phyloP scores from a whole-genome alignment of 257 asterid species.

The Thymus quinquecostatus region DNA sequence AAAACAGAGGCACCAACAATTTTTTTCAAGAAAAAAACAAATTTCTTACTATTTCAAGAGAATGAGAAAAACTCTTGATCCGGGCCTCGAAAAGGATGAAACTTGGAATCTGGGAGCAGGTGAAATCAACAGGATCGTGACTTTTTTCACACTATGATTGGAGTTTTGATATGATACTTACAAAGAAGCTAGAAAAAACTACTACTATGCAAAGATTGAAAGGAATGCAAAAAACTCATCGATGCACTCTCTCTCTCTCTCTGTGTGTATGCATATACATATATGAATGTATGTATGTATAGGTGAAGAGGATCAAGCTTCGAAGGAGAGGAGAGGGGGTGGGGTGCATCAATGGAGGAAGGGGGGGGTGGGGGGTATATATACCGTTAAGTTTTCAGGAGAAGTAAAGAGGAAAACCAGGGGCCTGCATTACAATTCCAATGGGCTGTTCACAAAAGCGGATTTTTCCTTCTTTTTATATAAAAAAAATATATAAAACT shows the following conservation, averaged over 20 bases:
- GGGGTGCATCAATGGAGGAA: constrained; percentile 28
- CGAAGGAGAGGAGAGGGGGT: constrained; percentile 20
- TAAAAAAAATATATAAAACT: too few relatives aligned
- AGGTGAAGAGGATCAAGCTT: constrained; percentile 11
- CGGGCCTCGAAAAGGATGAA: constrained; percentile 16
- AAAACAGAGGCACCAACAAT: background rate
- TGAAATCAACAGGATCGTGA: constrained; percentile 3
- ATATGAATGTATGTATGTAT: background rate
- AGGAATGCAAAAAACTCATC: constrained; percentile 20
- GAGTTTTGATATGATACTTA: constrained; percentile 17
- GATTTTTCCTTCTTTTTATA: constrained; percentile 34
- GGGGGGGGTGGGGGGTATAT: constrained; percentile 24
- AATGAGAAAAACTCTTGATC: constrained; percentile 31
- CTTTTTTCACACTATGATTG: constrained; percentile 11
- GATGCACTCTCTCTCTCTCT: background rate
- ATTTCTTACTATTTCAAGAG: background rate
- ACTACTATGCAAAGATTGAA: constrained; percentile 30
- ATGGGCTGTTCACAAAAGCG: constrained; percentile 66
- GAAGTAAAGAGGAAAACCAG: constrained; percentile 53
- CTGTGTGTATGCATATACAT: background rate
- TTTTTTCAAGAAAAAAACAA: too few relatives aligned
- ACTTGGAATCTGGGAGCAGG: background rate
- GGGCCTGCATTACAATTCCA: constrained; percentile 61
- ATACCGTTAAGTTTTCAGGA: constrained; percentile 31
- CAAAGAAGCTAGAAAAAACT: background rate